phyloP scores from a whole-genome alignment of 148 eudicot genomes.

The Cornus florida region DNA sequence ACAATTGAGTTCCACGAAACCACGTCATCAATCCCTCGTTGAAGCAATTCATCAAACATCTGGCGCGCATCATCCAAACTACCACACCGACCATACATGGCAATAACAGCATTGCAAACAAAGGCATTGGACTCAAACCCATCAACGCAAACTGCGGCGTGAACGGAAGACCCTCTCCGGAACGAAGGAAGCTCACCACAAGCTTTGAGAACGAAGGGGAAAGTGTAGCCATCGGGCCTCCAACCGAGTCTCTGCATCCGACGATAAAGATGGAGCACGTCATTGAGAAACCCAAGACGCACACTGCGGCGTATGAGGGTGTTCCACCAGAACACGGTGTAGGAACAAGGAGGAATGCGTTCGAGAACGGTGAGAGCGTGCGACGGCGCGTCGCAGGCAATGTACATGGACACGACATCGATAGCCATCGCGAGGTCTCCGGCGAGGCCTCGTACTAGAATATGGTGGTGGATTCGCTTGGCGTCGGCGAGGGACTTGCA shows the following conservation, averaged over 20 bases:
- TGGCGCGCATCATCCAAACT: constrained; percentile 36
- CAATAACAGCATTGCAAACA: constrained; percentile 50
- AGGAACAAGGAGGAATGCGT: constrained; percentile 31
- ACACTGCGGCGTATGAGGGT: constrained; percentile 40
- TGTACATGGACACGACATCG: constrained; percentile 30
- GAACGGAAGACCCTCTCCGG: constrained; percentile 36
- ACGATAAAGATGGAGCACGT: constrained; percentile 24
- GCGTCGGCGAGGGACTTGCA: constrained; percentile 28
- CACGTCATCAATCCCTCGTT: constrained; percentile 37
- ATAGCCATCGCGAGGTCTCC: constrained; percentile 5
- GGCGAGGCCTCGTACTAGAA: constrained; percentile 28
- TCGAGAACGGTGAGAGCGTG: constrained; percentile 33
- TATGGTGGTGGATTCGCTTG: constrained; percentile 39
- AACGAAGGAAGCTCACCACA: constrained; percentile 40
- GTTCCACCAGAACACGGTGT: constrained; percentile 54
- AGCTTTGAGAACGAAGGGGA: constrained; percentile 64
- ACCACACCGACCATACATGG: constrained; percentile 67
- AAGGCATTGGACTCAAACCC: constrained; percentile 60
- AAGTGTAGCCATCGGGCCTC: constrained; percentile 61
- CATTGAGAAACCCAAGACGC: neutral
- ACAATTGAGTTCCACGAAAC: constrained; percentile 78
- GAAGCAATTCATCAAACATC: constrained; percentile 55
- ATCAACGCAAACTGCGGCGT: constrained; percentile 26
- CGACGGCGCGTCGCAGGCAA: constrained; percentile 24
- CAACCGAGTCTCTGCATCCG: constrained; percentile 43